Percentiles rank a stretch among this genome's conserved stretches.
Conservation (phyloP, 2,329 filamentous ascomycete species). For the Aspergillus versicolor region DNA sequence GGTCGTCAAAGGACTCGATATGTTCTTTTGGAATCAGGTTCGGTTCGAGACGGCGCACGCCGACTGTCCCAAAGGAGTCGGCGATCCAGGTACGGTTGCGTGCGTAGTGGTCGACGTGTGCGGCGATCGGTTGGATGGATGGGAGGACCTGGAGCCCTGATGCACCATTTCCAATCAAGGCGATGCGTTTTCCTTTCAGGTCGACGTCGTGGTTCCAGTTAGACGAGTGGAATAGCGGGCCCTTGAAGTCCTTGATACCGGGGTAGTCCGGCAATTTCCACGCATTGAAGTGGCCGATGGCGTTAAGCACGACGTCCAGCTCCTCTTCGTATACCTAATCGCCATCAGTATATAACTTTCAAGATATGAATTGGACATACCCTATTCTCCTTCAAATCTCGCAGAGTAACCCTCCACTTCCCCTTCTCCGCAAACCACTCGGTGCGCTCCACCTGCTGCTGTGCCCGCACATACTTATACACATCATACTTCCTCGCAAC, state of each 20-base stretch:
- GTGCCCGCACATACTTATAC: constrained; percentile 57
- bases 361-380: constrained; percentile 13
- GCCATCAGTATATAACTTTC: neutral
- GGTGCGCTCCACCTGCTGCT: constrained; percentile 56
- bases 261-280: constrained; percentile 64
- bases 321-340: constrained; percentile 44
- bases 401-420: constrained; percentile 56
- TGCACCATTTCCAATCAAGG: constrained; percentile 64
- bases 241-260: constrained; percentile 56
- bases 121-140: constrained; percentile 39
- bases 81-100: constrained; percentile 68
- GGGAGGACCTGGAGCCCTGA: constrained; percentile 57
- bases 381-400: constrained; percentile 34
- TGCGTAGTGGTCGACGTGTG: constrained; percentile 62
- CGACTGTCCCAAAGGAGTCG: constrained; percentile 59
- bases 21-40: constrained; percentile 57
- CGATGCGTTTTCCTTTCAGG: constrained; percentile 50
- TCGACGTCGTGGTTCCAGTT: constrained; percentile 58
- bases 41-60: constrained; percentile 53
- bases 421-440: constrained; percentile 55
- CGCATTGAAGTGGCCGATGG: constrained; percentile 65
- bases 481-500: constrained; percentile 65
- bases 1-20: constrained; percentile 58
- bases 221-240: constrained; percentile 59
- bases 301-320: constrained; percentile 62